Evolutionary conservation across 805 yeast genomes (phyloP).

Genomic region (Candida vaughaniae): DNA sequence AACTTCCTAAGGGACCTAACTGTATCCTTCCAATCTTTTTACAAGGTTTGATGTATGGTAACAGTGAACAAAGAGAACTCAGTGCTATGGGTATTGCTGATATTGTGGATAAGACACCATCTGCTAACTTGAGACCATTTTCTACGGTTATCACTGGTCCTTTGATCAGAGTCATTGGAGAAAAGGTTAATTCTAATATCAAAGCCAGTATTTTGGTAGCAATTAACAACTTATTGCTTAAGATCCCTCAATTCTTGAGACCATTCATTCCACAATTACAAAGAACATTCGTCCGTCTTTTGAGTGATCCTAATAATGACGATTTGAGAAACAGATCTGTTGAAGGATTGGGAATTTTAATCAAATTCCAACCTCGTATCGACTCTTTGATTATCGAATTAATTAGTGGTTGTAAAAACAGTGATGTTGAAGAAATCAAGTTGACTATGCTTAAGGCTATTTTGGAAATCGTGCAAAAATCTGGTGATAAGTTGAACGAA

Average conservation of each 20-base stretch:
- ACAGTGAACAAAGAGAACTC: slow-evolving; percentile 73
- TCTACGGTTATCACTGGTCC: slow-evolving; percentile 97
- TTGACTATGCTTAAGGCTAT: slow-evolving; percentile 84
- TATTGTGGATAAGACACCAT: slow-evolving; percentile 80
- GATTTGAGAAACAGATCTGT: slow-evolving; percentile 82
- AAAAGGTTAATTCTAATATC: slow-evolving; percentile 85
- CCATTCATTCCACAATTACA: slow-evolving; percentile 98
- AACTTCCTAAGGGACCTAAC: slow-evolving; percentile 78
- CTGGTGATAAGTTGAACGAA: slow-evolving; percentile 77
- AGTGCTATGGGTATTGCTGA: slow-evolving; percentile 90
- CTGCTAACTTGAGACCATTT: slow-evolving; percentile 77
- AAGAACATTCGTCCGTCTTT: slow-evolving; percentile 90
- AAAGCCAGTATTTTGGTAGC: slow-evolving; percentile 93
- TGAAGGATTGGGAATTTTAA: slow-evolving; percentile 81
- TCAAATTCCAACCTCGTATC: slow-evolving; percentile 87
- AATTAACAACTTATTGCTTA: slow-evolving; percentile 69
- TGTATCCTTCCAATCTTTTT: slow-evolving; percentile 87
- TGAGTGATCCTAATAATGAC: slow-evolving; percentile 75
- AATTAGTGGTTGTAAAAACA: slow-evolving; percentile 67
- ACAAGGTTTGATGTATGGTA: slow-evolving; percentile 95
- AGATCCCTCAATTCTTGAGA: slow-evolving; percentile 86
- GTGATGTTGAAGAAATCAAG: slow-evolving; percentile 69
- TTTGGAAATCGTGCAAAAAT: slow-evolving; percentile 74
- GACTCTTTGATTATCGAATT: slow-evolving; percentile 89
- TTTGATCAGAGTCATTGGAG: slow-evolving; percentile 95